Base-by-base conservation (phyloP, 2,329 filamentous ascomycete genomes). In the Neurospora sp. region DNA sequence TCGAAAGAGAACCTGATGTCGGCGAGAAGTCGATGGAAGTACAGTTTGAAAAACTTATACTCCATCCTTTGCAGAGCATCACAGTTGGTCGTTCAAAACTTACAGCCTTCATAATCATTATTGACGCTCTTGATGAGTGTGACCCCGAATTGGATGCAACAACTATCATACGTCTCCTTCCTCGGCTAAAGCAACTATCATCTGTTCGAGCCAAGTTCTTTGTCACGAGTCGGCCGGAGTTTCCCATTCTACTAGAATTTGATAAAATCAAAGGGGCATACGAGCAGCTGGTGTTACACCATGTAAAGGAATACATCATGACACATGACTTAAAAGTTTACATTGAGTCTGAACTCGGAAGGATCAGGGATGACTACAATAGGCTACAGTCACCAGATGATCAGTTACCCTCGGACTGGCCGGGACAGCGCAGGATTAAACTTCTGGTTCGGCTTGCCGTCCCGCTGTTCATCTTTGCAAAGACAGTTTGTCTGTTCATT, bases 31-130 rank as follows among this genome's bases (percentile, higher is more conserved):
- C 71, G 17, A 65, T 79, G 3, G 70, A 67, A 28, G 74, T 81
- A n/a, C 81, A 84, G 70, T 83, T 82, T 70, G 75, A 81, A 1
- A 78, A 78, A 68, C 79, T 84, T 2, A 73, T 84, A 46, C 57
- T 79, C 0, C 40, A 79, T 6, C 82, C 81, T 1, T 70, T 83
- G 1, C 36, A 57, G n/a, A 28, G 39, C 23, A 70, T 68, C 0
- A 43, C 71, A 11, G 5, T 52, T 28, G 43, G 43, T 11, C 19
- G 19, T 28, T 28, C 43, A 52, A 28, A 52, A 52, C 2, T 4
- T 37, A 19, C 66, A n/a, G 70, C 66, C 17, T 19, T 77, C 6
- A 66, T 78, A 19, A 69, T 79, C 11, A 74, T 82, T 0, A 72
- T 82, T 11, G 73, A 74, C 72, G 79, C 79, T 19, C 72, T 81